Conservation (phyloP, 352 stramenopile genomes). For the Phytophthora rubi region DNA sequence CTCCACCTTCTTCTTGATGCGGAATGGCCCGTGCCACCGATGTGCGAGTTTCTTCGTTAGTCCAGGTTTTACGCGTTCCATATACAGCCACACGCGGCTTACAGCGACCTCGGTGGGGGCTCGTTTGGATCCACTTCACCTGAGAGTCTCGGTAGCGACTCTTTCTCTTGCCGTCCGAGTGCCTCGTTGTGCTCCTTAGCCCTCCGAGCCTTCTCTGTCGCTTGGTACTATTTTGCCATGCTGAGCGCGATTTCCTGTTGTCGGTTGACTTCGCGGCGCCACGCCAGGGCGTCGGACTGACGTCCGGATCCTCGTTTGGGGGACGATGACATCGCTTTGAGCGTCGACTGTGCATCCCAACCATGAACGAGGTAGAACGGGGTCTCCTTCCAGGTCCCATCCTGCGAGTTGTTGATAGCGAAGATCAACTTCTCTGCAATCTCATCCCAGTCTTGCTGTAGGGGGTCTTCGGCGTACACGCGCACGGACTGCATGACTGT, state of each 20-base stretch:
- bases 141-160: too few species aligned
- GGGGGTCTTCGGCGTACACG: slow-evolving; percentile 12
- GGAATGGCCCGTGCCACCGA: too few species aligned
- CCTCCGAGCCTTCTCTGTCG: neutral
- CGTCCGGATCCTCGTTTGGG: neutral
- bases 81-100: too few species aligned
- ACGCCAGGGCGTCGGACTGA: neutral
- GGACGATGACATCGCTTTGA: neutral
- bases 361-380: slow-evolving; percentile 1
- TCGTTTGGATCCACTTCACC: too few species aligned
- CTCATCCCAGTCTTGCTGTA: slow-evolving; percentile 17
- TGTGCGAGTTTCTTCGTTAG: too few species aligned
- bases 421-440: slow-evolving; percentile 3
- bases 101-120: too few species aligned
- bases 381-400: neutral
- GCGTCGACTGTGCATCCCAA: neutral
- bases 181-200: neutral
- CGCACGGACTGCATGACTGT: slow-evolving; percentile 3
- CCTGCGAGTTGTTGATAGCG: slow-evolving; percentile 1
- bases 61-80: too few species aligned
- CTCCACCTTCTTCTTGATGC: too few species aligned
- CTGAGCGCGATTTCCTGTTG: slow-evolving; percentile 7
- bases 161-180: neutral
- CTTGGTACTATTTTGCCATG: slow-evolving; percentile 2
- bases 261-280: slow-evolving; percentile 8